Percentiles rank a stretch among this genome's conserved stretches.
These are phyloP conservation scores for Goffeauzyma gilvescens DNA, from an alignment of 768 basidiomycete species.

Conservation along the genomic window DNA sequence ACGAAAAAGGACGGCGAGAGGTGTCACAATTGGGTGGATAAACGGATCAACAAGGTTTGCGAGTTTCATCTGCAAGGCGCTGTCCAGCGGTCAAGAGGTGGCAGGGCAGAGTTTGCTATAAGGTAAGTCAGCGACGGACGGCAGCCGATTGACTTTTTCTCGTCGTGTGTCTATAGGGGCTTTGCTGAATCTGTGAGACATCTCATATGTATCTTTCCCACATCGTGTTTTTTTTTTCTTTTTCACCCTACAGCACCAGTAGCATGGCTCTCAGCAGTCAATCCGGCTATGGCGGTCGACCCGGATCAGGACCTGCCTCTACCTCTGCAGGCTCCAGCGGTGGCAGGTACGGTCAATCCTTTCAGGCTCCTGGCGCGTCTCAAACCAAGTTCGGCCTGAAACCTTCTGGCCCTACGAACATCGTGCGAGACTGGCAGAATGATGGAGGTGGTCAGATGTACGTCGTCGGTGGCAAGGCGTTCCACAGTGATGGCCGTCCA, in stretches of 20 bases:
- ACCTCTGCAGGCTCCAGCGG: no score
- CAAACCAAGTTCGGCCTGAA: conserved; percentile 8
- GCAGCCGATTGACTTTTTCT: no score
- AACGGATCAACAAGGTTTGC: conserved; percentile 61
- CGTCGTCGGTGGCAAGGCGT: conserved; percentile 58
- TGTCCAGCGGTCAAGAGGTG: conserved; percentile 51
- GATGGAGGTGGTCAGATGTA: conserved; percentile 42
- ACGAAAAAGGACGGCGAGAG: conserved; percentile 56
- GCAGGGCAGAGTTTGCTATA: conserved; percentile 64
- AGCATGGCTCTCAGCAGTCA: no score
- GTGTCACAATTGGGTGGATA: conserved; percentile 76
- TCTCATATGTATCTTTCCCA: no score
- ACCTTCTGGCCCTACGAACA: conserved; percentile 17
- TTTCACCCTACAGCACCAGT: no score
- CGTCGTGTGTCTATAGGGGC: no score
- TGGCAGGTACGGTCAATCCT: no score
- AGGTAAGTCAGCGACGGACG: conserved; percentile 42
- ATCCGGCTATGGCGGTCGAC: no score
- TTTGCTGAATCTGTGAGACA: no score
- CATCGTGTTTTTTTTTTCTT: no score
- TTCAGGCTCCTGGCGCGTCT: background rate
- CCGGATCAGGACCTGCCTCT: no score
- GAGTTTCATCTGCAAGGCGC: conserved; percentile 79
- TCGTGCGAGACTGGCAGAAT: no score
- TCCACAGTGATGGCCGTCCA: conserved; percentile 33